Evolutionary conservation across 768 basidiomycete genomes (phyloP), one percentile per base, ranked within the genome.

Genomic region (Panellus pusillus): DNA sequence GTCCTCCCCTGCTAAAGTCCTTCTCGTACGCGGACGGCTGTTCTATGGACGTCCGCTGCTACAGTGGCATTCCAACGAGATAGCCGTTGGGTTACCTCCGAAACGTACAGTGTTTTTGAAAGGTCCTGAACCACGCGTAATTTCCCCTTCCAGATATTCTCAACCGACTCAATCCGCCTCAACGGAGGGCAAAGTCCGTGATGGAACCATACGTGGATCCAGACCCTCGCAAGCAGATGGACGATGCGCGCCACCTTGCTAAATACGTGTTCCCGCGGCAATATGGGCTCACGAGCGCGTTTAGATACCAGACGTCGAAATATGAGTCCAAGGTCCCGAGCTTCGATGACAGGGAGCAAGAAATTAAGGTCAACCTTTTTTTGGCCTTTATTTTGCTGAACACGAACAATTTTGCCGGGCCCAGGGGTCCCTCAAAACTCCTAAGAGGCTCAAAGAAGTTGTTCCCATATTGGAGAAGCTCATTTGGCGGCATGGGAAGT

Each of bases 241-340:
- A 75, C 36, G 67, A 81, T 36, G 78, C 80, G 0, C 78, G 87
- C 37, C 84, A 84, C 57, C 69, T 93, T 1, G 77, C 87, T 31
- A 94, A 93, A 70, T 87, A 93, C 62, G 73, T 98, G 2, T 96
- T 98, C 63, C 85, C 93, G 9, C 77, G 85, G 37, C 89, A 93
- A 61, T 92, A 86, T 62, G 79, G 80, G 0, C 65, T 97, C 1
- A 64, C 74, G 5, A 88, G 74, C 59, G 77, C 85, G 2, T 94
- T 93, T 55, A 36, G 47, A 12, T 50, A 63, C 41, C 55, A 55
- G 43, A 63, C 51, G 19, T 58, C 56, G 15, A 68, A 61, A 31
- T 68, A 63, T 39, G 62, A 68, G 40, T 56, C 63, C 39, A 67
- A 69, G 27, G 72, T 78, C 54, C 74, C 76, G 3, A 77, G 87